Evolutionary conservation across 2,329 filamentous ascomycete species (phyloP).

Genomic region (Aspergillus sp.): DNA sequence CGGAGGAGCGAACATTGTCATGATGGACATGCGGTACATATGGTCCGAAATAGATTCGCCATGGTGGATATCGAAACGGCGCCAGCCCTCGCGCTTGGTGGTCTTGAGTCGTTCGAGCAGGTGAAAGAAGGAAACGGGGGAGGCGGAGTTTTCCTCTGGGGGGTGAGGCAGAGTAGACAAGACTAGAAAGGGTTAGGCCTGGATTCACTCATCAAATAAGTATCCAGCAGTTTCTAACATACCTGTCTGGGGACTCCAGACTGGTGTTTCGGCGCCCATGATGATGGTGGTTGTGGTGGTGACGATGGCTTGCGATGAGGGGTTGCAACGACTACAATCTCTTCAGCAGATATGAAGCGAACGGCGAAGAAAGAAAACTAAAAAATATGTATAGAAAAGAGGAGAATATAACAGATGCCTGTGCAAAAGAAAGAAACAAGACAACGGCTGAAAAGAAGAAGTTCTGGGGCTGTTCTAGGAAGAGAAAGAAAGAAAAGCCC

Average conservation of each 20-base stretch:
- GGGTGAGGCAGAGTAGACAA: conserved; percentile 60
- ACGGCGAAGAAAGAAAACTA: conserved; percentile 2
- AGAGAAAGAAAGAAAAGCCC: background rate
- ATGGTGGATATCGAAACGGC: conserved; percentile 68
- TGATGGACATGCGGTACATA: conserved; percentile 99
- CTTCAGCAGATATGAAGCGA: background rate
- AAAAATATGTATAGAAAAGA: no score
- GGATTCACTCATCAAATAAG: no score
- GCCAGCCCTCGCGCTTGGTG: conserved; percentile 93
- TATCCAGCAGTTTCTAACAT: background rate
- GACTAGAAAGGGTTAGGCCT: conserved; percentile 39
- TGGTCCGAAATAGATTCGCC: conserved; percentile 95
- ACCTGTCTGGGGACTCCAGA: conserved; percentile 35
- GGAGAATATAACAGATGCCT: conserved; percentile 5
- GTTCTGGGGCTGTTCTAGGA: background rate
- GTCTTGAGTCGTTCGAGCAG: conserved; percentile 91
- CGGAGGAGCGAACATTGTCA: conserved; percentile 85
- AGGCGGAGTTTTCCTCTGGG: conserved; percentile 58
- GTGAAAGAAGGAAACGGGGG: conserved; percentile 90
- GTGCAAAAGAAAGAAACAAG: background rate
- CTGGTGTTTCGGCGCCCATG: conserved; percentile 26
- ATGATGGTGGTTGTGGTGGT: conserved; percentile 1
- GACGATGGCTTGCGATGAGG: conserved; percentile 2
- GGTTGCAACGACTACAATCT: background rate
- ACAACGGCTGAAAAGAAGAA: background rate